Base-by-base conservation (phyloP, 352 stramenopile genomes). In the Phytophthora quininea region DNA sequence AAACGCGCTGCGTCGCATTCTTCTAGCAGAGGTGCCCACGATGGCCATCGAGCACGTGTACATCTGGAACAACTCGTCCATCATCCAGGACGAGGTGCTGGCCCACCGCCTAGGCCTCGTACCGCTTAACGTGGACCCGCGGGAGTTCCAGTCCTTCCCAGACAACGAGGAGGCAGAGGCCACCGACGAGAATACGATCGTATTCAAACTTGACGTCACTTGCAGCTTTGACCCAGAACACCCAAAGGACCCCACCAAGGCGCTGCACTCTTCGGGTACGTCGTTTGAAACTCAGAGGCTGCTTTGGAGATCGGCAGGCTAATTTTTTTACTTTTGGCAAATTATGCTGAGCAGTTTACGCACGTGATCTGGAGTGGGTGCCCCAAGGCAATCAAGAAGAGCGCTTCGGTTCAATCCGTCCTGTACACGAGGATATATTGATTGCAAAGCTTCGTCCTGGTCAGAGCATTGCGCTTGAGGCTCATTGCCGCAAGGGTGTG, bases 301-400 rank as follows among this genome's bases (percentile, higher is more conserved):
- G 35, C 35, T 11, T 42, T 15, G 10, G 53, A 14, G 43, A 54
- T 64, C 12, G 12, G 53, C 33, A 11, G 11, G 14, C 46, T 63
- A 27, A 65, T 30, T 24, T 57, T 48, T 65, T n/a, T 38, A 32
- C 32, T 49, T 38, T 53, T 49, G 58, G 10, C 3, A 10, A 58
- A 50, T 45, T 69, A 54, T 24, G 19, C 19, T 24, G 19, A 24
- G 19, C 58, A 81, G 93, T 98, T n/a, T 98, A 98, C 76, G 96
- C 90, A 11, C 76, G 90, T 57, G 90, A 98, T 66, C 85, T 99
- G n/a, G 87, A 98, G 61, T 99, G 95, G 96, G 80, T 98, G 27
- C 96, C 96, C n/a, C 96, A 99, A 75, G 97, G 97, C 12, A 97
- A 98, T 71, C 97, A 99, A 68, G 87, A 95, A 62, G 91, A 98